Evolutionary conservation across 306 rosid species (phyloP).

Genomic region (Cucumis hystrix): DNA sequence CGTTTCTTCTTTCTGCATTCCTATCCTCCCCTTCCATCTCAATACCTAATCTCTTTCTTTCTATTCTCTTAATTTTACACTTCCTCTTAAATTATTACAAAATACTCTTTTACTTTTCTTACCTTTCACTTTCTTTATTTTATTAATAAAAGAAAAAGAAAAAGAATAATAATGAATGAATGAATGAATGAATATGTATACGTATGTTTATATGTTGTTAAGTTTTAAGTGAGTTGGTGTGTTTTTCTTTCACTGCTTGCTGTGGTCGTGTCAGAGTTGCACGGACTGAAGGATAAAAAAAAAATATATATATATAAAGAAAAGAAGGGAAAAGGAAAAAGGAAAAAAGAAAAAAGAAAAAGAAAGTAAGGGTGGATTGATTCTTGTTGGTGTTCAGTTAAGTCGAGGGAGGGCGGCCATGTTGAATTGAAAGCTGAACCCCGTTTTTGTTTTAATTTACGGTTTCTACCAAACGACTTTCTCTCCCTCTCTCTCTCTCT

Average conservation of each 20-base stretch:
- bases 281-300: neutral
- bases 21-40: neutral
- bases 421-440: neutral
- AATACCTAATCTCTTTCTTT: neutral
- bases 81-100: neutral
- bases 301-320: neutral
- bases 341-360: neutral
- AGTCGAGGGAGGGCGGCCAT: neutral
- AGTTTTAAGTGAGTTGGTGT: neutral
- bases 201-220: too few relatives aligned
- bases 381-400: neutral
- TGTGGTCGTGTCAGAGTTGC: neutral
- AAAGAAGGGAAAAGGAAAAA: neutral
- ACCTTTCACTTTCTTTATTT: neutral
- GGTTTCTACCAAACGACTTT: neutral
- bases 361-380: neutral
- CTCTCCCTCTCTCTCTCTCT: too few relatives aligned
- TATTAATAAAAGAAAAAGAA: neutral
- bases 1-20: neutral
- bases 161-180: too few relatives aligned
- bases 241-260: neutral
- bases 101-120: neutral
- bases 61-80: neutral
- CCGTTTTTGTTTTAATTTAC: constrained; percentile 21
- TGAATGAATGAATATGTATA: too few relatives aligned